Base-by-base conservation (phyloP, 2,329 filamentous ascomycete species). In the Pseudopyrenochaeta lycopersici region DNA sequence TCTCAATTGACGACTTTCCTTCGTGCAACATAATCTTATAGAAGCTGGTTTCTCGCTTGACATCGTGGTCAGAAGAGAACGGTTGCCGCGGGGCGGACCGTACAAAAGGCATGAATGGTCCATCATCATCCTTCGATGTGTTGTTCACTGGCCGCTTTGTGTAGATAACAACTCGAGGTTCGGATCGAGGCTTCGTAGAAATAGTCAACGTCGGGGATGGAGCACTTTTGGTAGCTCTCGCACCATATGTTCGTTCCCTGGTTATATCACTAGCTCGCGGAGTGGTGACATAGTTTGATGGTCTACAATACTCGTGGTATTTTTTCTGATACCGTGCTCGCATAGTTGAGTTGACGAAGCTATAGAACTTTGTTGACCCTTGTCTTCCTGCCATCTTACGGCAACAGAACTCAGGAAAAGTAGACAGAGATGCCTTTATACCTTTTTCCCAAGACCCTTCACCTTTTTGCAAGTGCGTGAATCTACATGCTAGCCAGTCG, bases 371-470 rank as follows among this genome's bases (percentile, higher is more conserved):
- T 4, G 49, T 31, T 15, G 20, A 20, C 1, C 46, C 39, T 17
- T 23, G 31, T 17, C 12, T n/a, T 23, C 49, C 43, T 12, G 18
- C 14, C 35, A 42, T 44, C 35, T 41, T 56, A 1, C 27, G 5
- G 23, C 54, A 40, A 17, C 40, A 10, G 27, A 68, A 67, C 36
- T 62, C 58, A 15, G 49, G 46, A 20, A 43, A 29, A 7, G 27
- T 18, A 7, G 60, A 66, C 14, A 68, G 52, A 17, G 38, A 39
- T 5, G 60, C 31, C 29, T 30, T 44, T 5, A 66, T 20, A 17
- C 46, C 60, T 15, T 35, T 61, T 30, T 64, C 52, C 64, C 61
- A 68, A 11, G 15, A n/a, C 1, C 40, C 52, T 2, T 55, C 49
- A 3, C 51, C 51, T 23, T 47, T 48, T 18, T 17, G 32, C 35